These are phyloP conservation scores for Adansonia digitata DNA, from an alignment of 345 rosid species.

Conservation along the genomic window DNA sequence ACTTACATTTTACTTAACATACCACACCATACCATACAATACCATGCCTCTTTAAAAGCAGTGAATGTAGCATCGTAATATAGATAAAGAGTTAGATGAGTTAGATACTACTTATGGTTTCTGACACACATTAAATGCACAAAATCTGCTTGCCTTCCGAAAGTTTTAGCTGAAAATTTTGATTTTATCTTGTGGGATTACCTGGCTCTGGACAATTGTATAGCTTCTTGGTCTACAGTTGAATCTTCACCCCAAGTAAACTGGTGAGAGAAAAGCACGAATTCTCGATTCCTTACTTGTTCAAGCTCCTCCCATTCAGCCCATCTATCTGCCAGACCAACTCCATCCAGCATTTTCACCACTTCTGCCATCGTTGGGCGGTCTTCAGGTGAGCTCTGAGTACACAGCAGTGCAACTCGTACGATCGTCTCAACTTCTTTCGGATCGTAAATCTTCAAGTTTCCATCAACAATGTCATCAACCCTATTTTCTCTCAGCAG, in stretches of 20 bases:
- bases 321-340: constrained; percentile 68
- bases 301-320: constrained; percentile 63
- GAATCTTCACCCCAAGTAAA: constrained; percentile 70
- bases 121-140: neutral
- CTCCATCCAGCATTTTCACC: constrained; percentile 73
- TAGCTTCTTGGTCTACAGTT: constrained; percentile 63
- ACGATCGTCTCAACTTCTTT: constrained; percentile 70
- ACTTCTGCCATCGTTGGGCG: constrained; percentile 74
- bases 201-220: constrained; percentile 72
- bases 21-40: neutral
- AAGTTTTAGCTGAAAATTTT: neutral
- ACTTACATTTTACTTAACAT: neutral
- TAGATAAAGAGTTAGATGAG: neutral
- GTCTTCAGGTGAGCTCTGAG: constrained; percentile 71
- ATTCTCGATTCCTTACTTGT: constrained; percentile 52
- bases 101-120: neutral
- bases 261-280: constrained; percentile 42
- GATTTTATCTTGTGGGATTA: constrained; percentile 18
- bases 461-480: constrained; percentile 64
- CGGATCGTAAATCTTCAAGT: constrained; percentile 41
- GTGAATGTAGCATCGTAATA: neutral
- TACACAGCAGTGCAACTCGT: constrained; percentile 77
- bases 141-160: neutral
- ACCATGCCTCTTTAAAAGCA: neutral
- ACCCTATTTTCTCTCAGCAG: constrained; percentile 65